These are phyloP conservation scores for Epichloe brachyelytri DNA, from an alignment of 2,329 filamentous ascomycete species.

Conservation along the genomic window DNA sequence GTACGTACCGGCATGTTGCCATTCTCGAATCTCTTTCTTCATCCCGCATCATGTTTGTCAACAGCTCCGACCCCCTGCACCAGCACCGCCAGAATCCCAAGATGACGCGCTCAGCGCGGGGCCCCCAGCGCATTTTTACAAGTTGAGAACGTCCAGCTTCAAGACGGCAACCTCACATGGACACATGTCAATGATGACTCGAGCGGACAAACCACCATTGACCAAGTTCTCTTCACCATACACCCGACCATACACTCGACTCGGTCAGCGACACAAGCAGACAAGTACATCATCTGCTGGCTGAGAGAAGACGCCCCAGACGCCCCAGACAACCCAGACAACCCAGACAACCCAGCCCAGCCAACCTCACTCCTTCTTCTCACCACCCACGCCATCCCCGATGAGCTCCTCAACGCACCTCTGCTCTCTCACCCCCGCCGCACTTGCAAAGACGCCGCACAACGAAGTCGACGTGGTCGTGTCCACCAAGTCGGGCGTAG, in stretches of 20 bases:
- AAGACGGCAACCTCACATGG: conserved; percentile 17
- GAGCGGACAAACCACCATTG: conserved; percentile 7
- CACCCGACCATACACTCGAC: conserved; percentile 7
- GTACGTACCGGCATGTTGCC: no score
- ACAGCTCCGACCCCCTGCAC: neutral
- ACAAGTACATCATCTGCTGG: conserved; percentile 20
- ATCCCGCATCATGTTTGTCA: no score
- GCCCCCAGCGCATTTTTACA: neutral
- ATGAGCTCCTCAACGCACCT: conserved; percentile 20
- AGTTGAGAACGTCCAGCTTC: conserved; percentile 12
- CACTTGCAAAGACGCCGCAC: conserved; percentile 18
- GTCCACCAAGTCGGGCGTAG: conserved; percentile 53
- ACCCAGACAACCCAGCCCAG: conserved; percentile 5
- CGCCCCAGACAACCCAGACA: conserved; percentile 8
- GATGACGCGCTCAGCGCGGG: conserved; percentile 1
- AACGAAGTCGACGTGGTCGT: conserved; percentile 48
- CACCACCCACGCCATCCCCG: conserved; percentile 20
- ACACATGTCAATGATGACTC: conserved; percentile 8
- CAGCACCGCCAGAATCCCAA: neutral
- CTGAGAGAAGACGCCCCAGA: conserved; percentile 23
- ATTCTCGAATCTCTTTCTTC: no score
- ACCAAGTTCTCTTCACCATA: conserved; percentile 18
- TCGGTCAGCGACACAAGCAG: neutral
- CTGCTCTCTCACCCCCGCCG: conserved; percentile 22
- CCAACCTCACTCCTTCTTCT: conserved; percentile 19